Conservation (phyloP, 116 monocot genomes). For the Papilionanthe hybrid region DNA sequence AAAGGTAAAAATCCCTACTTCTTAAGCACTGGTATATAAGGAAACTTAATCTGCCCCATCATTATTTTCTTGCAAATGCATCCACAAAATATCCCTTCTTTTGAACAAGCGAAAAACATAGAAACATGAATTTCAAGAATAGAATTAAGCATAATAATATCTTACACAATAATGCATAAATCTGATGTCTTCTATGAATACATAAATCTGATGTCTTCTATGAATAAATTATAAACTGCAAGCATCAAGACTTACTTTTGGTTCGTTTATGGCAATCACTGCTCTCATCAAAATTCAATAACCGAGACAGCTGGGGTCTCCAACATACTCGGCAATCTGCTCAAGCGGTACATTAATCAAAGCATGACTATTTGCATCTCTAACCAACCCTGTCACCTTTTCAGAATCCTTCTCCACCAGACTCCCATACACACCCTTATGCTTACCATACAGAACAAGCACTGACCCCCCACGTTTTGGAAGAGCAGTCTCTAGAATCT, state of each 20-base stretch:
- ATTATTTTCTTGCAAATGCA: background rate
- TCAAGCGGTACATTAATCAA: constrained; percentile 72
- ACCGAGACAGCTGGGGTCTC: constrained; percentile 37
- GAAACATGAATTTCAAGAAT: background rate
- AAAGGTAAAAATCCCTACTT: background rate
- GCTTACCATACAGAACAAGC: constrained; percentile 71
- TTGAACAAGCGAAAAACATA: background rate
- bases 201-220: background rate
- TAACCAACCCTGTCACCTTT: constrained; percentile 61
- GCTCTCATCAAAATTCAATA: constrained; percentile 22
- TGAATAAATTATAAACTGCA: background rate
- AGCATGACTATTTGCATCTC: constrained; percentile 64
- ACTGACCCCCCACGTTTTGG: constrained; percentile 72
- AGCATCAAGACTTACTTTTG: background rate
- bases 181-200: background rate
- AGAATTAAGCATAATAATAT: background rate
- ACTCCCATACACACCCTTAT: constrained; percentile 72
- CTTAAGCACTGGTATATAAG: background rate
- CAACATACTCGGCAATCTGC: constrained; percentile 62
- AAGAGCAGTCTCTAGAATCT: constrained; percentile 76
- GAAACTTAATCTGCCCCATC: background rate
- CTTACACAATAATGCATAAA: background rate
- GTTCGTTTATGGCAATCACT: background rate
- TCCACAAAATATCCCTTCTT: background rate
- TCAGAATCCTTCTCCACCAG: constrained; percentile 68